Base-by-base conservation (phyloP, 352 stramenopile species). In the Globisporangium radiosum region DNA sequence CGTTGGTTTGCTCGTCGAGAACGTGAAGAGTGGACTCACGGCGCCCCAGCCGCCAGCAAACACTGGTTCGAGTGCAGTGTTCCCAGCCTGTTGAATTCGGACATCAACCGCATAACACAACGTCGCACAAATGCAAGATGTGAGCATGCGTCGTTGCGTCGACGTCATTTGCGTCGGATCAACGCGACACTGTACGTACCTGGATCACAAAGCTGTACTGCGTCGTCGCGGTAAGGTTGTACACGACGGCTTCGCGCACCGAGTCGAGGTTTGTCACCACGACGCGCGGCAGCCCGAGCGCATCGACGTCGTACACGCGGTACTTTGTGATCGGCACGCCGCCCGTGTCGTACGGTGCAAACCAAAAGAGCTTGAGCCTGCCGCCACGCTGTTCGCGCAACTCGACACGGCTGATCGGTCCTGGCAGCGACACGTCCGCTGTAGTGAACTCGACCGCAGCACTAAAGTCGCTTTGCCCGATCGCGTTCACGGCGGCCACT, bases 321-420 rank as follows among this genome's bases (percentile, higher is more conserved):
- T 88, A 90, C 6, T 87, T 87, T 5, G 56, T 78, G 33, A 90
- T 77, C 2, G 66, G 50, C 13, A 87, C 59, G 5, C 81, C 81
- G 0, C 81, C 81, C 0, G 73, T 73, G 38, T 90, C 81, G 4
- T 72, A 56, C 7, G 81, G 81, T 17, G 56, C 33, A 1, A 47
- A 47, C 81, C 81, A 90, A 6, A 56, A 44, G 5, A 90, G 57
- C 7, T 37, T 57, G 5, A 87, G 62, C 5, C 68, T 60, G 11
- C 81, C 81, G 7, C 78, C 80, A 7, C 72, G 75, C 7, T 57
- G 64, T 13, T 56, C 57, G 3, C 68, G 56, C 9, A 65, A 13
- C 4, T 40, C 44, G 8, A 85, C 57, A 4, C 49, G 64, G 0
- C 39, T 50, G 9, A 70, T 53, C 33, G 53, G 37, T 13, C 76